A percentile compares a stretch with the other conserved stretches of the same genome.
These are phyloP conservation scores for Aphanocladium album DNA, from an alignment of 2,329 filamentous ascomycete species.

Conservation along the genomic window DNA sequence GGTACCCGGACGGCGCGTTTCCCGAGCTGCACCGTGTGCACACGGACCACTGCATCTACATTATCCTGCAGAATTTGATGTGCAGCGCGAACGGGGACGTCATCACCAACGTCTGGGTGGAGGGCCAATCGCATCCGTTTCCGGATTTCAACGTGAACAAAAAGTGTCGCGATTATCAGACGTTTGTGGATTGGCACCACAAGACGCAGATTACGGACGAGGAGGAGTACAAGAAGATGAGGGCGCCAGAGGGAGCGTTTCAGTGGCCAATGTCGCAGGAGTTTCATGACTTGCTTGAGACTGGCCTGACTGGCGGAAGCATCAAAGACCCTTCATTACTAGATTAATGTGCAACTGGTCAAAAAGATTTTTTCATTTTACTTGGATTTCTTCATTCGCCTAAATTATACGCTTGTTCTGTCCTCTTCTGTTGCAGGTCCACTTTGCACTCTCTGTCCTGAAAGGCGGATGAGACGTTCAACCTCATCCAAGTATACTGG, in stretches of 20 bases:
- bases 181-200: not conserved
- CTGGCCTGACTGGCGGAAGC: not conserved
- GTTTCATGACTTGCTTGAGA: conserved; percentile 9
- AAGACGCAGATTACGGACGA: not conserved
- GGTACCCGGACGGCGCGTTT: conserved; percentile 5
- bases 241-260: not conserved
- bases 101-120: not conserved
- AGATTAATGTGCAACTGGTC: too few relatives aligned
- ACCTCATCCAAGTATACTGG: not conserved
- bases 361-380: too few relatives aligned
- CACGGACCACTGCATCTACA: conserved; percentile 11
- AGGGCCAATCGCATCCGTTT: not conserved
- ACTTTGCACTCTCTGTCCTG: not conserved
- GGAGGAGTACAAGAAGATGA: not conserved
- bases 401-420: not conserved
- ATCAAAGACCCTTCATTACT: not conserved
- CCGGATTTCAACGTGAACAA: not conserved
- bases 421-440: not conserved
- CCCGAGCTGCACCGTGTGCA: conserved; percentile 9
- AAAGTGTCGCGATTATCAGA: not conserved
- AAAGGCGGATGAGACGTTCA: not conserved
- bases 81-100: conserved; percentile 2
- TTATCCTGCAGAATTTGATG: conserved; percentile 9
- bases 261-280: conserved; percentile 7
- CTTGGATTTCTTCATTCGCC: too few relatives aligned